Conservation (phyloP, 2,329 filamentous ascomycete species). For the Epichloe sylvatica region DNA sequence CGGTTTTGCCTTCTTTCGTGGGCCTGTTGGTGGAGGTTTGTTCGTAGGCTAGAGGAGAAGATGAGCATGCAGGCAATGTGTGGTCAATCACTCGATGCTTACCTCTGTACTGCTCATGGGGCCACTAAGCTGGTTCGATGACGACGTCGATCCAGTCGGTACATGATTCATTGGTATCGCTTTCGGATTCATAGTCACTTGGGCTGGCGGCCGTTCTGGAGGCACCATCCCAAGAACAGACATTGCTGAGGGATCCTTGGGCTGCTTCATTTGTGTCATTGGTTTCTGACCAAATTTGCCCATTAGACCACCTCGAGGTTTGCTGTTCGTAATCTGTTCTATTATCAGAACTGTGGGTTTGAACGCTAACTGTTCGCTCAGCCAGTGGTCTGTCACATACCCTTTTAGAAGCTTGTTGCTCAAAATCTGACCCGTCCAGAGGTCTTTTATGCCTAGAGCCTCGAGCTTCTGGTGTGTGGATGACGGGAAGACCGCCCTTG, state of each 20-base stretch:
- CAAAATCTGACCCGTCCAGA: slow-evolving; percentile 23
- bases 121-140: slow-evolving; percentile 7
- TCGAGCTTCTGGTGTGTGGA: slow-evolving; percentile 22
- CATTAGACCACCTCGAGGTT: slow-evolving; percentile 19
- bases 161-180: slow-evolving; percentile 7
- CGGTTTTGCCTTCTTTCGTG: slow-evolving; percentile 10
- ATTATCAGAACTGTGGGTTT: slow-evolving; percentile 13
- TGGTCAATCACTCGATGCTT: not conserved
- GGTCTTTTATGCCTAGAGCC: slow-evolving; percentile 22
- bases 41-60: not conserved
- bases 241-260: slow-evolving; percentile 39
- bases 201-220: slow-evolving; percentile 27
- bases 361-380: not conserved
- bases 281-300: slow-evolving; percentile 24
- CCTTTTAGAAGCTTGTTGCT: slow-evolving; percentile 24
- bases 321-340: slow-evolving; percentile 18
- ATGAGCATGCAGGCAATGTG: not conserved
- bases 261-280: slow-evolving; percentile 14
- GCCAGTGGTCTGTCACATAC: slow-evolving; percentile 20
- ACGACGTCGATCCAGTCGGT: slow-evolving; percentile 11
- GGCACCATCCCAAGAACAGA: slow-evolving; percentile 35
- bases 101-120: slow-evolving; percentile 11
- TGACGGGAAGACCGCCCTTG: slow-evolving; percentile 21
- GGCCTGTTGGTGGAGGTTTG: slow-evolving; percentile 3
- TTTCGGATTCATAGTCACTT: slow-evolving; percentile 5